Base-by-base conservation (phyloP, 2,329 filamentous ascomycete genomes). In the Leptodontidium sp. region DNA sequence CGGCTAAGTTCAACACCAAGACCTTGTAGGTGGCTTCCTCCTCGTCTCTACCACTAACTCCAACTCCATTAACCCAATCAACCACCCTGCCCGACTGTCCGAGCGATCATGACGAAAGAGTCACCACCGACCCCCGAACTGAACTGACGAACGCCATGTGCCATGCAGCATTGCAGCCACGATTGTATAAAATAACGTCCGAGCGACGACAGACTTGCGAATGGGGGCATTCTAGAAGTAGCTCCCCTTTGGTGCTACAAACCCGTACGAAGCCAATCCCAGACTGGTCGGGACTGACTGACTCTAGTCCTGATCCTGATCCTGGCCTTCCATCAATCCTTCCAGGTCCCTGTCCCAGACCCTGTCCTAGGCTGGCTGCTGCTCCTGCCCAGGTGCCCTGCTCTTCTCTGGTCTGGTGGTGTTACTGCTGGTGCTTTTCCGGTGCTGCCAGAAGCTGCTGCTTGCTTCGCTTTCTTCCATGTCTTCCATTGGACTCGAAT, bases 141-240 rank as follows among this genome's bases (percentile, higher is more conserved):
- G 21, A 21, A 21, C 21, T 21, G 21, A 21, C 21, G 43, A 35
- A 49, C 26, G 58, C 43, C 15, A 49, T 49, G 21, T 32, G 58
- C 43, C 58, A 29, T 49, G 17, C 15, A 9, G 32, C 32, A 4
- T 4, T 40, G 32, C 35, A 24, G 40, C 58, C 58, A 61, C 14
- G 47, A 21, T 49, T 7, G 2, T 21, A 17, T 7, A 49, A 17
- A 32, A 49, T 49, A 35, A 21, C 8, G 58, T 61, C 58, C 58
- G 58, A 61, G 45, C 58, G 15, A 61, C 40, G 58, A 32, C 58
- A 40, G 40, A 43, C 35, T 59, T 49, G 58, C 40, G 45, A 47
- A 61, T 49, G 14, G 26, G 40, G 58, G 58, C 58, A 61, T 49
- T 32, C 40, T 47, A 35, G 58, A 61, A 32, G 12, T 6, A 45